Percentiles rank a stretch among this genome's conserved stretches.
These are phyloP conservation scores for Camellia sinensis DNA, from an alignment of 148 eudicot species.

Conservation along the genomic window DNA sequence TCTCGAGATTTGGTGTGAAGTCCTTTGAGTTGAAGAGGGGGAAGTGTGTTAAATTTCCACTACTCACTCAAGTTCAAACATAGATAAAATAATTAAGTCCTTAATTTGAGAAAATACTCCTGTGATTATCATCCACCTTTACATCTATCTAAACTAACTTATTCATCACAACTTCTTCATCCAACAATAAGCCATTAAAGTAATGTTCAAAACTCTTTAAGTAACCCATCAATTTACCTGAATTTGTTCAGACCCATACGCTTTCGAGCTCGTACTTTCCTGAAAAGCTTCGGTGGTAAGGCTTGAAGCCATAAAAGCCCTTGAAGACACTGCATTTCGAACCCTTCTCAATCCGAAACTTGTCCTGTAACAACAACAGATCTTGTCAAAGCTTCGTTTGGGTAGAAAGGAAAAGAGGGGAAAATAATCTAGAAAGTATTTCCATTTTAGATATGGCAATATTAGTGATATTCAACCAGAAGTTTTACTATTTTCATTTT, in stretches of 20 bases:
- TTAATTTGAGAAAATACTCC: too few relatives aligned
- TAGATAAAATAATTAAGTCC: too few relatives aligned
- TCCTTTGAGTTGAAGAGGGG: too few relatives aligned
- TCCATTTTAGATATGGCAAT: not conserved
- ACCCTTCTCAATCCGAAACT: slow-evolving; percentile 39
- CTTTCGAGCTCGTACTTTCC: slow-evolving; percentile 38
- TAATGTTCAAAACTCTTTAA: not conserved
- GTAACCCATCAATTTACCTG: slow-evolving; percentile 47
- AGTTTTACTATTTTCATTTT: not conserved
- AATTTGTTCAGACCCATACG: slow-evolving; percentile 96
- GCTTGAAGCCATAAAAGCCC: slow-evolving; percentile 66
- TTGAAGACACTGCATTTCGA: slow-evolving; percentile 45
- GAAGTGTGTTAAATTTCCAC: too few relatives aligned
- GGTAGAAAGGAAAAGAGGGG: not conserved
- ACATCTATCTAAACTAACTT: too few relatives aligned
- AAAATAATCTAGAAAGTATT: not conserved
- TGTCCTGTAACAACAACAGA: slow-evolving; percentile 36
- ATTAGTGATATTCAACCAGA: not conserved
- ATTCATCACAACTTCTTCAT: not conserved
- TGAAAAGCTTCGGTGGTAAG: slow-evolving; percentile 46
- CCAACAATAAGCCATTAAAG: not conserved
- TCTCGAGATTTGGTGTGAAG: too few relatives aligned
- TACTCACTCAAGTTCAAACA: too few relatives aligned
- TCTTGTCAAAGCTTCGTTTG: not conserved
- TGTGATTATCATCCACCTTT: too few relatives aligned